Evolutionary conservation across 257 asterid species (phyloP).

Genomic region (Striga asiatica): DNA sequence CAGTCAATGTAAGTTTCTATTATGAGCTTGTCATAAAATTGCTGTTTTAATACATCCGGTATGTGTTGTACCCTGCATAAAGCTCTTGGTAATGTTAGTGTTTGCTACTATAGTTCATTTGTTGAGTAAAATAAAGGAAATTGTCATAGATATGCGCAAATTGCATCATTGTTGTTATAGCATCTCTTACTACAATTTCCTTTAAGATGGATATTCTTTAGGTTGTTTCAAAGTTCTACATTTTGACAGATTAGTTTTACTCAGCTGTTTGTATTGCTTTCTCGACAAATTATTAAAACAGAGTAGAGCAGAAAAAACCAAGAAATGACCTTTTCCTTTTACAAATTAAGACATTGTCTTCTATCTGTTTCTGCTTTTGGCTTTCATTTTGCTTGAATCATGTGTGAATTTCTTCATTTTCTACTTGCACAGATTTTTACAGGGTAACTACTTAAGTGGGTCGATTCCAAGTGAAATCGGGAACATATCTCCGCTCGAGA

Average conservation of each 20-base stretch:
- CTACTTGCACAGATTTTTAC: conserved; percentile 49
- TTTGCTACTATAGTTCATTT: conserved; percentile 1
- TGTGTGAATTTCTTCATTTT: neutral
- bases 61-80: neutral
- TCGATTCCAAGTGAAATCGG: conserved; percentile 69
- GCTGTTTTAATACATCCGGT: neutral
- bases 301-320: conserved; percentile 6
- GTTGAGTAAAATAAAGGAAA: conserved; percentile 4
- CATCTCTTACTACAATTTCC: conserved; percentile 7
- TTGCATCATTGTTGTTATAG: neutral
- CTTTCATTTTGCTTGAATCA: conserved; percentile 10
- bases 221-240: too few species aligned
- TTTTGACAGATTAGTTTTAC: conserved; percentile 6
- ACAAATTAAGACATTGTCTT: neutral
- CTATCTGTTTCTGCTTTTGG: conserved; percentile 7
- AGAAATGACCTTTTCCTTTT: neutral
- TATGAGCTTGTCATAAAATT: neutral
- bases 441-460: conserved; percentile 80
- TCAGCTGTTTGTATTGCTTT: conserved; percentile 7
- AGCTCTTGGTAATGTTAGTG: conserved; percentile 2
- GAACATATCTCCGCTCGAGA: conserved; percentile 54
- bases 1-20: conserved; percentile 34
- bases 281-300: conserved; percentile 9
- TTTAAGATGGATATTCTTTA: neutral
- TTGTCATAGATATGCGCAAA: neutral